Percentiles rank a stretch among this genome's conserved stretches.
These are phyloP conservation scores for Rutstroemia sp. DNA, from an alignment of 2,329 filamentous ascomycete species.

Conservation along the genomic window DNA sequence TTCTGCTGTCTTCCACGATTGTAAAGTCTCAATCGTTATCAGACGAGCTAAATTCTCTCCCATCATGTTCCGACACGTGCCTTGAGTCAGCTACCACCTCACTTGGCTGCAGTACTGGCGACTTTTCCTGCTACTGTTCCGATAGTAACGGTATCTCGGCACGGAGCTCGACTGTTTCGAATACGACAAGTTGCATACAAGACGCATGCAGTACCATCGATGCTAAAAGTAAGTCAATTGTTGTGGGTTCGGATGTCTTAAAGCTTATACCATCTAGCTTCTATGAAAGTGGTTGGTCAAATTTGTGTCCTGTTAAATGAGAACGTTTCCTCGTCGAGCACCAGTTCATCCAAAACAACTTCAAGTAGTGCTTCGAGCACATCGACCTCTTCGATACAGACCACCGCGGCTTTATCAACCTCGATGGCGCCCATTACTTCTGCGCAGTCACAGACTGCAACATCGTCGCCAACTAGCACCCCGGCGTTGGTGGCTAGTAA, in stretches of 20 bases:
- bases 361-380: neutral
- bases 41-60: constrained; percentile 3
- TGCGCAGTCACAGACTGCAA: neutral
- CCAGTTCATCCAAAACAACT: neutral
- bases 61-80: constrained; percentile 3
- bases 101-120: neutral
- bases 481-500: neutral
- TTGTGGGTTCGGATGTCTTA: neutral
- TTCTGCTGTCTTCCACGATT: neutral
- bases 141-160: neutral
- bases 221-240: neutral
- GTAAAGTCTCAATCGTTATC: constrained; percentile 1
- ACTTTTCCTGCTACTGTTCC: constrained; percentile 3
- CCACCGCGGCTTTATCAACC: neutral
- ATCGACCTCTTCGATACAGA: neutral
- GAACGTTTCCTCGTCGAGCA: neutral
- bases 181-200: constrained; percentile 7
- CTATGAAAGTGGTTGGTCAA: constrained; percentile 7
- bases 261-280: neutral
- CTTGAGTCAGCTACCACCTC: neutral
- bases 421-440: neutral
- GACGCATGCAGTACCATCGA: constrained; percentile 5
- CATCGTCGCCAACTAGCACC: neutral
- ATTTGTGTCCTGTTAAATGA: constrained; percentile 7
- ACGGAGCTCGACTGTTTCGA: neutral